Evolutionary conservation across 108 stramenopile genomes (phyloP).

Genomic region (Pseudonitzschia multiseries): DNA sequence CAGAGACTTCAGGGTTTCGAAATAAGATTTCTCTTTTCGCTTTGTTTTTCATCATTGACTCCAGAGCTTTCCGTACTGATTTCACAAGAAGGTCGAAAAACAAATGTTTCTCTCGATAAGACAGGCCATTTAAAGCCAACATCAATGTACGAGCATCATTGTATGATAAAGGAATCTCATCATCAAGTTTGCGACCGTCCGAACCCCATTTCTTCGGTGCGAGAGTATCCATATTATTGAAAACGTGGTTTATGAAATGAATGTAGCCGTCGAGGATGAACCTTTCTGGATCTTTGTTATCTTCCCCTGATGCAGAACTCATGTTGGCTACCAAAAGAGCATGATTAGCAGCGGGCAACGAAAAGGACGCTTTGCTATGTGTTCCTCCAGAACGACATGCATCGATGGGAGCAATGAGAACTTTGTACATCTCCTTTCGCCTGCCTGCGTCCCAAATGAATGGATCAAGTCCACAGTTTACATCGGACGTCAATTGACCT

Average conservation of each 20-base stretch:
- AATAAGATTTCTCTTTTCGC: conserved; percentile 2
- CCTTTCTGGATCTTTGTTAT: conserved; percentile 31
- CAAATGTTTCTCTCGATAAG: conserved; percentile 30
- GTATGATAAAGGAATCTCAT: conserved; percentile 38
- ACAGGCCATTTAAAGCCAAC: conserved; percentile 47
- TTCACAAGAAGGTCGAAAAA: conserved; percentile 38
- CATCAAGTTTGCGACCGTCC: conserved; percentile 19
- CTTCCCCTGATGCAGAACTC: conserved; percentile 19
- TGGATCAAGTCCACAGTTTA: conserved; percentile 7
- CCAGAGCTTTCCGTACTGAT: conserved; percentile 25
- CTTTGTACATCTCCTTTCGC: conserved; percentile 31
- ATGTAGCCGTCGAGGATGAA: conserved; percentile 18
- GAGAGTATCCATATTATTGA: conserved; percentile 17
- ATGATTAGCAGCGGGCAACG: conserved; percentile 52
- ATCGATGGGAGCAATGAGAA: conserved; percentile 1
- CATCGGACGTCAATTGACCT: conserved; percentile 23
- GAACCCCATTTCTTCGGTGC: conserved; percentile 28
- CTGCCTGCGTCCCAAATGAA: conserved; percentile 10
- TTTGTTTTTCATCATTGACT: conserved; percentile 11
- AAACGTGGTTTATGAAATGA: conserved; percentile 21
- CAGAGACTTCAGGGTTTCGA: conserved; percentile 33
- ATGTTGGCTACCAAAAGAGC: conserved; percentile 56
- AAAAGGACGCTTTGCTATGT: conserved; percentile 24
- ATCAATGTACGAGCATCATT: conserved; percentile 49
- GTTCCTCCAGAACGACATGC: background rate